Base-by-base conservation (phyloP, 1,284 basidiomycete species). In the Sporisorium graminicola region DNA sequence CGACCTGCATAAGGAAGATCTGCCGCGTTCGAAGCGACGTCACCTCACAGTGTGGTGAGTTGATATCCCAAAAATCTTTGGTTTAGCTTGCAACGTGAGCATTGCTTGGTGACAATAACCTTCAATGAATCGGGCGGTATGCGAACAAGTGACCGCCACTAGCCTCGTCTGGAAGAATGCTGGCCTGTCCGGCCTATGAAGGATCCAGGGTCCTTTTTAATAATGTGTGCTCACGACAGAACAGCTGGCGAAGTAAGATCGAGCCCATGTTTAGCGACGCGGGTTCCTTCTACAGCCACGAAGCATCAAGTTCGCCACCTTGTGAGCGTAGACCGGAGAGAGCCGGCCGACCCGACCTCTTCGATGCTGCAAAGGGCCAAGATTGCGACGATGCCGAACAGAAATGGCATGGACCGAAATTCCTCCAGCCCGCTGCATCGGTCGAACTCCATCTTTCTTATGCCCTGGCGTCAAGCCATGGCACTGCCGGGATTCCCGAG, bases 361-460 rank as follows among this genome's bases (percentile, higher is more conserved):
- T 50, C 37, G 14, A 20, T 31, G 5, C 40, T 50, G 29, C 5
- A 31, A 10, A 20, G n/a, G n/a, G 27, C 29, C 49, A 50, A 50
- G 49, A 33, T 29, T n/a, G 49, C 49, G 18, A 20, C 18, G 18
- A 31, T 31, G 49, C 49, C 49, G 49, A 50, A 18, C 7, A 31
- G 29, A 13, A 50, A 33, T 20, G 29, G 1, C 18, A 27, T 20
- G 5, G 49, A 50, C 49, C 49, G 49, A 50, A 31, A 50, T 31
- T 57, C 52, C 58, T 31, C 58, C 58, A 57, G 9, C 20, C 22
- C 12, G 31, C 16, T 60, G 67, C 61, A 70, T 65, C 67, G 67
- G 67, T 70, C 67, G 67, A 70, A 70, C 67, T 70, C 57, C 24
- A 47, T 18, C n/a, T 40, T n/a, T 7, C 22, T n/a, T 20, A 40